Conservation (phyloP, 2,329 filamentous ascomycete species). For the Talaromyces sp. region DNA sequence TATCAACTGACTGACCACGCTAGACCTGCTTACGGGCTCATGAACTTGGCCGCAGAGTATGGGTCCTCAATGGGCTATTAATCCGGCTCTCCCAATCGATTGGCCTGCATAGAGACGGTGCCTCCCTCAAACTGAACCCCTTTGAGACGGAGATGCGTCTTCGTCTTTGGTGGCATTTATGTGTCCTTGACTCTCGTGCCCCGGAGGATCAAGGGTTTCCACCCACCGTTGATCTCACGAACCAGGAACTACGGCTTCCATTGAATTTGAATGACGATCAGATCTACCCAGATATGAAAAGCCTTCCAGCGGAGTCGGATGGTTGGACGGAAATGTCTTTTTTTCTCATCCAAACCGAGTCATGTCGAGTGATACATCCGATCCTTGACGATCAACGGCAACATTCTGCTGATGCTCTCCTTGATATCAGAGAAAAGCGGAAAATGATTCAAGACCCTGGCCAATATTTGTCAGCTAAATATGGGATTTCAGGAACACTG, state of each 20-base stretch:
- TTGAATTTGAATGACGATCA: conserved; percentile 35
- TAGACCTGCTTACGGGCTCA: conserved; percentile 52
- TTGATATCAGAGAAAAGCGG: conserved; percentile 7
- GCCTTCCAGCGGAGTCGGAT: conserved; percentile 11
- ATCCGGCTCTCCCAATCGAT: conserved; percentile 56
- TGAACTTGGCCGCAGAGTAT: conserved; percentile 40
- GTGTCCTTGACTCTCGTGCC: conserved; percentile 45
- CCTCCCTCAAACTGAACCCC: conserved; percentile 46
- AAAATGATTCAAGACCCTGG: conserved; percentile 5
- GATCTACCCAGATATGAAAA: conserved; percentile 13
- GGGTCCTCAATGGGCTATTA: conserved; percentile 53
- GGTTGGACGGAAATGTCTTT: conserved; percentile 18
- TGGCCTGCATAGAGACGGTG: conserved; percentile 56
- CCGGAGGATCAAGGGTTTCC: conserved; percentile 58
- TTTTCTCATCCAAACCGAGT: conserved; percentile 17
- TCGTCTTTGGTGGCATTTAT: conserved; percentile 55
- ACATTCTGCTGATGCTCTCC: conserved; percentile 6
- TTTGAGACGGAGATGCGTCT: conserved; percentile 58
- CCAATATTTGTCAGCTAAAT: conserved; percentile 9
- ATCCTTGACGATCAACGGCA: conserved; percentile 11
- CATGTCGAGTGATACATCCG: conserved; percentile 15
- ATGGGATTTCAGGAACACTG: conserved; percentile 2
- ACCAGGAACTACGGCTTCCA: conserved; percentile 30
- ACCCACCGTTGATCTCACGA: conserved; percentile 53
- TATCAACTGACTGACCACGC: conserved; percentile 40